Evolutionary conservation across 2,329 filamentous ascomycete species (phyloP), one percentile per base, ranked within the genome.

Genomic region (Aspergillus hortae): DNA sequence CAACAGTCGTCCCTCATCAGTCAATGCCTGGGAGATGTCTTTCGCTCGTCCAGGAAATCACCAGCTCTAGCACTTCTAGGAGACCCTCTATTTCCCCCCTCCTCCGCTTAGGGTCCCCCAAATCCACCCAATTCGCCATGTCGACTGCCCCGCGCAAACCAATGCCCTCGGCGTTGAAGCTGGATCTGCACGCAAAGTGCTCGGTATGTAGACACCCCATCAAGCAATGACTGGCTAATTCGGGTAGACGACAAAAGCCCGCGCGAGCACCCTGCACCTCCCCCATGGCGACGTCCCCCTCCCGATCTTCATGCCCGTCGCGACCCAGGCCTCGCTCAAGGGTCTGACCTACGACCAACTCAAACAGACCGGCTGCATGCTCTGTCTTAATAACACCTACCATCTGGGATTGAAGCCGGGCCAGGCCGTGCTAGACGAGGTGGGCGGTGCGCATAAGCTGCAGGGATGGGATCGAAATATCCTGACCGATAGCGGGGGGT

Each of bases 311-410:
- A 99, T 99, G 94, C 94, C 94, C 14, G 94, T 99, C 41, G 94
- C 94, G 27, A 99, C 94, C 0, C 94, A 99, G 73, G 94, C 90
- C 1, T 96, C 92, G 0, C 80, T 99, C 36, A 99, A 99, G 69
- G 94, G 94, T 41, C 75, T 99, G 51, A 97, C 94, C 0, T 91
- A 92, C 1, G 87, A 92, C 59, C 94, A 99, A 67, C 79, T 99
- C 2, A 92, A 94, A 63, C 86, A 90, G 49, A 95, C 92, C 0
- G 85, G 89, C 41, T 99, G 95, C 66, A 85, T 89, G 53, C 76
- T 99, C 40, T 99, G 94, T 70, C 77, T 99, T 58, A 99, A 99
- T 76, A 99, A 99, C 74, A 99, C 94, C 11, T 99, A 99, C 67
- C 94, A 99, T 70, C 77, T 99, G 55, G 94, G 94, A 9, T 77